These are phyloP conservation scores for Phaeotremella fagi DNA, from an alignment of 768 basidiomycete species.

Conservation along the genomic window DNA sequence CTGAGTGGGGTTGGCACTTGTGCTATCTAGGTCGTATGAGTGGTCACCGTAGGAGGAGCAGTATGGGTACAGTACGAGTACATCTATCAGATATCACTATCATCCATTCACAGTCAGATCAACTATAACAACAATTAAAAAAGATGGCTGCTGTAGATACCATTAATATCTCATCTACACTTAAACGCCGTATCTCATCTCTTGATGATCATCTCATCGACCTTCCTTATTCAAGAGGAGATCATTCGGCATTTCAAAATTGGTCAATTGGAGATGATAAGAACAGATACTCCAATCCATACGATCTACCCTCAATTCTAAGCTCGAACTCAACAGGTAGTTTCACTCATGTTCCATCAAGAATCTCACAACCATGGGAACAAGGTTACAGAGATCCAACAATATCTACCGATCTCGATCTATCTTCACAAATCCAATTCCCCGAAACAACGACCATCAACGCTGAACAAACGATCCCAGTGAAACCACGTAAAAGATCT, in stretches of 20 bases:
- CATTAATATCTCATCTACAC: not conserved
- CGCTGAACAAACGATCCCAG: not conserved
- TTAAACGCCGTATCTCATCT: conserved; percentile 6
- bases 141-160: too few relatives aligned
- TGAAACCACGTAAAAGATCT: not conserved
- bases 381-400: conserved; percentile 18
- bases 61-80: too few relatives aligned
- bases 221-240: not conserved
- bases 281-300: not conserved
- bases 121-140: too few relatives aligned
- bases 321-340: not conserved
- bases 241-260: conserved; percentile 9
- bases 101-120: too few relatives aligned
- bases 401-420: too few relatives aligned
- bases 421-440: too few relatives aligned
- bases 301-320: not conserved
- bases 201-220: too few relatives aligned
- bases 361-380: conserved; percentile 21
- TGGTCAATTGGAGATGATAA: conserved; percentile 13
- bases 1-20: too few relatives aligned
- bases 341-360: not conserved
- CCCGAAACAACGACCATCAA: not conserved
- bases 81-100: too few relatives aligned
- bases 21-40: too few relatives aligned
- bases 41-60: too few relatives aligned